A percentile compares a stretch with the other conserved stretches of the same genome.
Conservation (phyloP, 2,329 filamentous ascomycete species). For the Sarocladium kiliense region DNA sequence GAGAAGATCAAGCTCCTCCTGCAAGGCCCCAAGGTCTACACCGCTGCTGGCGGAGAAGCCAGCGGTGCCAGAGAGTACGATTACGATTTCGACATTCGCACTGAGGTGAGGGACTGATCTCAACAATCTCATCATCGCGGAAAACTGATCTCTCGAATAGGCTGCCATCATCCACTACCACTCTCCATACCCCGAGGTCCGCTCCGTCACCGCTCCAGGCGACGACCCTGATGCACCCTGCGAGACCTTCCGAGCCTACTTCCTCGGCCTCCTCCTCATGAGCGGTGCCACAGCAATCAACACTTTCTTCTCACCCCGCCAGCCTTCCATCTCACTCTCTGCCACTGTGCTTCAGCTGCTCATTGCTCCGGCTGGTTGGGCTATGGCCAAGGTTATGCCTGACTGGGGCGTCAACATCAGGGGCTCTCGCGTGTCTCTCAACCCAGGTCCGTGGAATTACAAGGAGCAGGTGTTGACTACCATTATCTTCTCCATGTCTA, state of each 20-base stretch:
- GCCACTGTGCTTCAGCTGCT: slow-evolving; percentile 39
- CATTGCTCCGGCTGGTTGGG: slow-evolving; percentile 39
- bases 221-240: slow-evolving; percentile 30
- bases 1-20: slow-evolving; percentile 34
- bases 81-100: slow-evolving; percentile 34
- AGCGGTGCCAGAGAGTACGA: slow-evolving; percentile 31
- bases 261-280: slow-evolving; percentile 33
- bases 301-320: slow-evolving; percentile 26
- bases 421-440: slow-evolving; percentile 38
- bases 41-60: slow-evolving; percentile 11
- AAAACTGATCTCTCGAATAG: slow-evolving; percentile 16
- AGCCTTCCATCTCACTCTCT: slow-evolving; percentile 30
- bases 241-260: slow-evolving; percentile 37
- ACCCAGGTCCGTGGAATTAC: slow-evolving; percentile 49
- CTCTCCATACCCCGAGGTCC: slow-evolving; percentile 36
- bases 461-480: slow-evolving; percentile 58
- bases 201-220: slow-evolving; percentile 31
- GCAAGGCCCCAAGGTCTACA: slow-evolving; percentile 32
- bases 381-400: slow-evolving; percentile 37
- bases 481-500: slow-evolving; percentile 51
- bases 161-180: slow-evolving; percentile 34
- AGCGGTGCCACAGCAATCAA: slow-evolving; percentile 1
- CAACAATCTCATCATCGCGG: background rate
- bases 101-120: background rate
- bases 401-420: slow-evolving; percentile 38